A percentile compares a stretch with the other conserved stretches of the same genome.
These are phyloP conservation scores for Cercis canadensis DNA, from an alignment of 306 rosid species.

Conservation along the genomic window DNA sequence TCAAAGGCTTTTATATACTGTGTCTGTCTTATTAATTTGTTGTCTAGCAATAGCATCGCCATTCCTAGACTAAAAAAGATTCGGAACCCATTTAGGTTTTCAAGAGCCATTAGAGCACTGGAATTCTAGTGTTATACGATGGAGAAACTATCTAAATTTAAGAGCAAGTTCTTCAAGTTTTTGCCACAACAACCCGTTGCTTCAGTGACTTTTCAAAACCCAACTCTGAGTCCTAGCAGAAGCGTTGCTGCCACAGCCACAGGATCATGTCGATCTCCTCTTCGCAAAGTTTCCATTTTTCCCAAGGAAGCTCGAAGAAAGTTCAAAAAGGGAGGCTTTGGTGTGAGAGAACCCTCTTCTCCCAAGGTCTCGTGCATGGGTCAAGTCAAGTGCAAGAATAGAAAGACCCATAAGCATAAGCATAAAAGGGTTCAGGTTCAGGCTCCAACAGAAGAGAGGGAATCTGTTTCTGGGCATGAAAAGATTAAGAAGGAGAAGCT, in stretches of 20 bases:
- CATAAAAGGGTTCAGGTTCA: not conserved
- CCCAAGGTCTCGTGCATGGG: constrained; percentile 74
- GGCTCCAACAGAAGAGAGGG: not conserved
- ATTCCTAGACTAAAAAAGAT: not conserved
- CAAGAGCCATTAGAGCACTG: not conserved
- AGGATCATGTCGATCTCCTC: constrained; percentile 28
- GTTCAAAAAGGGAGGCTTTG: constrained; percentile 41
- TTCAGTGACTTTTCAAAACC: constrained; percentile 41
- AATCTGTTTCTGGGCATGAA: constrained; percentile 12
- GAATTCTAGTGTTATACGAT: constrained; percentile 17
- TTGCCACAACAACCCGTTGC: constrained; percentile 45
- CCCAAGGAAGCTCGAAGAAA: constrained; percentile 64
- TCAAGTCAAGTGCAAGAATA: constrained; percentile 49
- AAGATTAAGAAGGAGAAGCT: constrained; percentile 28
- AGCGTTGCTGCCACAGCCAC: not conserved
- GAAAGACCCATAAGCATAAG: constrained; percentile 21
- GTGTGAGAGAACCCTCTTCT: constrained; percentile 55
- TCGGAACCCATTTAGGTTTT: not conserved
- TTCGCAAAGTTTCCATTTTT: constrained; percentile 39
- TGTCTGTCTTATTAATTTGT: not conserved
- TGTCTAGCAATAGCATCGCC: not conserved
- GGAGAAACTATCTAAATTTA: constrained; percentile 47
- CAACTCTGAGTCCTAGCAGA: constrained; percentile 44
- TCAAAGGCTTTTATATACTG: constrained; percentile 3
- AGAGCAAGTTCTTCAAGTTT: constrained; percentile 42